Evolutionary conservation across 1,139 yeast genomes (phyloP).

Genomic region (Suzukiozyma palmioleophila): DNA sequence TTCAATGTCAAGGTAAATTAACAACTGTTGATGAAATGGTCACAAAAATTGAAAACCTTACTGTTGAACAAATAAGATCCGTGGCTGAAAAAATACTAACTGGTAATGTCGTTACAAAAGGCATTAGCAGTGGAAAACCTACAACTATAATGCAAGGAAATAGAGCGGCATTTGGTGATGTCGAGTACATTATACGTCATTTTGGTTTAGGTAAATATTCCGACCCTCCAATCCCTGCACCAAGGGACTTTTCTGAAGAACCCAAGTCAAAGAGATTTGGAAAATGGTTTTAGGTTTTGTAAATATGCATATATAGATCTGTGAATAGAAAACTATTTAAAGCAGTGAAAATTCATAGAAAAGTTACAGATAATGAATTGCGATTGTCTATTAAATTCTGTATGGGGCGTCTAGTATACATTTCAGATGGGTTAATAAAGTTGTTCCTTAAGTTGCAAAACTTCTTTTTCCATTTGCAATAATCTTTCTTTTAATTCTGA

Average conservation of each 20-base stretch:
- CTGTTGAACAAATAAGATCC: slow-evolving; percentile 61
- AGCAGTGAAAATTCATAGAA: too few relatives aligned
- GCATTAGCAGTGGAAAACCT: slow-evolving; percentile 59
- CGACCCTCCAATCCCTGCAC: slow-evolving; percentile 22
- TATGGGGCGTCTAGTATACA: too few relatives aligned
- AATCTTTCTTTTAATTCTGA: slow-evolving; percentile 51
- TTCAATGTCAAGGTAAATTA: slow-evolving; percentile 76
- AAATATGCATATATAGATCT: too few relatives aligned
- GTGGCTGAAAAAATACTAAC: slow-evolving; percentile 78
- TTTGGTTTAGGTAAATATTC: slow-evolving; percentile 65
- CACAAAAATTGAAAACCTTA: slow-evolving; percentile 61
- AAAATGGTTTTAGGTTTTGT: slow-evolving; percentile 18
- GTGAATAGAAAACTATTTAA: too few relatives aligned
- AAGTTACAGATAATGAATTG: too few relatives aligned
- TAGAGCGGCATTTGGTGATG: slow-evolving; percentile 81
- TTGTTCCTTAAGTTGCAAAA: slow-evolving; percentile 54
- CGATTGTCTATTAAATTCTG: too few relatives aligned
- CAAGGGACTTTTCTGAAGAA: slow-evolving; percentile 23
- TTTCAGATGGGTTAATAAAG: slow-evolving; percentile 18
- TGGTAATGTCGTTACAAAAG: slow-evolving; percentile 51
- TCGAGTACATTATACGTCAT: slow-evolving; percentile 56
- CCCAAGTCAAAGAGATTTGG: slow-evolving; percentile 9
- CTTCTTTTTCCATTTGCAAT: slow-evolving; percentile 58
- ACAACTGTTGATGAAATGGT: slow-evolving; percentile 86
- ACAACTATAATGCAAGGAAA: slow-evolving; percentile 89